A percentile compares a stretch with the other conserved stretches of the same genome.
phyloP scores from a whole-genome alignment of 73 alveolate species.

The Chromera velia region DNA sequence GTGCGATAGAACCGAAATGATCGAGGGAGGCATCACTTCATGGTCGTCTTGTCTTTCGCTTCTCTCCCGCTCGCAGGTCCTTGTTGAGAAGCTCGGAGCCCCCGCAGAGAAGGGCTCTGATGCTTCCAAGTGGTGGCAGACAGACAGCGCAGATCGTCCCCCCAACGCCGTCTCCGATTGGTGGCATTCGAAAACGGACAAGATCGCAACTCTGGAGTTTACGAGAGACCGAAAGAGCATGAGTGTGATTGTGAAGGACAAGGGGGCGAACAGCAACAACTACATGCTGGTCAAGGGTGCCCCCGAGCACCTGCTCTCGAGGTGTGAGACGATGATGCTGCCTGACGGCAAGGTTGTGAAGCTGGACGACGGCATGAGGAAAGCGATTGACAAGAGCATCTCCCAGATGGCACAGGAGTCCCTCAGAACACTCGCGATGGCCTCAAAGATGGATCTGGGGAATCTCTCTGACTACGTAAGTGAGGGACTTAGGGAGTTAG shows the following conservation, averaged over 20 bases:
- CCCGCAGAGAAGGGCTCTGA: too few relatives aligned
- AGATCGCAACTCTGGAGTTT: conserved; percentile 77
- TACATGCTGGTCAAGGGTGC: conserved; percentile 5
- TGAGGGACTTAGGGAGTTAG: too few relatives aligned
- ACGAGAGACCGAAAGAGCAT: conserved; percentile 94
- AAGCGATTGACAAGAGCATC: conserved; percentile 11
- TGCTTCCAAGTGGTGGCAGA: background rate
- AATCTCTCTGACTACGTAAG: background rate
- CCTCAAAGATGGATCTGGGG: background rate
- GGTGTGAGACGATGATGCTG: conserved; percentile 45
- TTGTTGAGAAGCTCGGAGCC: conserved; percentile 78
- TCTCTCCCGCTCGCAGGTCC: conserved; percentile 79
- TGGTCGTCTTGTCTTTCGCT: too few relatives aligned
- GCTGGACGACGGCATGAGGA: background rate
- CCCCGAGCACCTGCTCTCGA: conserved; percentile 46
- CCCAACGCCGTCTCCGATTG: background rate
- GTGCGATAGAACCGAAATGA: too few relatives aligned
- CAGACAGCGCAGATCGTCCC: background rate
- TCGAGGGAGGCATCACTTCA: too few relatives aligned
- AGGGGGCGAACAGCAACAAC: background rate
- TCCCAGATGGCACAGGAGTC: conserved; percentile 16
- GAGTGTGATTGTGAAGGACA: conserved; percentile 60
- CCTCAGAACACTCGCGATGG: conserved; percentile 32
- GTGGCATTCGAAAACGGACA: conserved; percentile 20
- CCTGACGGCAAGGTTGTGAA: conserved; percentile 57